Percentiles rank a stretch among this genome's conserved stretches.
These are phyloP conservation scores for Metschnikowia hibisci DNA, from an alignment of 805 yeast genomes.

Conservation along the genomic window DNA sequence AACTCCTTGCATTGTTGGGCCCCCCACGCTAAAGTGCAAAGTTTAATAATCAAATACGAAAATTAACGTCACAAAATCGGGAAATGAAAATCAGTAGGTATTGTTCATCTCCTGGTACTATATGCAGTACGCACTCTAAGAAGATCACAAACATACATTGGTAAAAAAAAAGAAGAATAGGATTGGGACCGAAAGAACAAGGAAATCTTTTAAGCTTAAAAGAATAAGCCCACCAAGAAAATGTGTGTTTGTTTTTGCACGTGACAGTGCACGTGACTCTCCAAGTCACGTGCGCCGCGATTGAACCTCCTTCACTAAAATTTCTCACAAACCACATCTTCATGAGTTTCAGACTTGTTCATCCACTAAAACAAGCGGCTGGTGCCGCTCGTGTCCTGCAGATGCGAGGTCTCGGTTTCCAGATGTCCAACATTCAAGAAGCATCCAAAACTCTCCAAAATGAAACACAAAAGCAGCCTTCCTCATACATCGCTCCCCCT, in stretches of 20 bases:
- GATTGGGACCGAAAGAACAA: too few relatives aligned
- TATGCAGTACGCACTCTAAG: too few relatives aligned
- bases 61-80: too few relatives aligned
- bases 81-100: too few relatives aligned
- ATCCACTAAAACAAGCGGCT: not conserved
- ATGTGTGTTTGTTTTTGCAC: too few relatives aligned
- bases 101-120: too few relatives aligned
- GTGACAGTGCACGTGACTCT: too few relatives aligned
- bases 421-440: not conserved
- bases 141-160: too few relatives aligned
- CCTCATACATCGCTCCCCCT: slow-evolving; percentile 64
- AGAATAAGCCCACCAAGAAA: too few relatives aligned
- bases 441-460: not conserved
- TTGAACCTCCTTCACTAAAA: slow-evolving; percentile 5
- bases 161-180: too few relatives aligned
- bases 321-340: not conserved
- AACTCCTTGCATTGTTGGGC: slow-evolving; percentile 7
- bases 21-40: slow-evolving; percentile 2
- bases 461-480: slow-evolving; percentile 47
- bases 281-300: not conserved
- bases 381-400: not conserved
- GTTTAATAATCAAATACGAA: too few relatives aligned
- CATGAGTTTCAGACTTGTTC: slow-evolving; percentile 1
- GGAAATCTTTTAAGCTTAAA: too few relatives aligned
- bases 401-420: not conserved